Evolutionary conservation across 352 stramenopile genomes (phyloP).

Genomic region (Pseudoperonospora humuli): DNA sequence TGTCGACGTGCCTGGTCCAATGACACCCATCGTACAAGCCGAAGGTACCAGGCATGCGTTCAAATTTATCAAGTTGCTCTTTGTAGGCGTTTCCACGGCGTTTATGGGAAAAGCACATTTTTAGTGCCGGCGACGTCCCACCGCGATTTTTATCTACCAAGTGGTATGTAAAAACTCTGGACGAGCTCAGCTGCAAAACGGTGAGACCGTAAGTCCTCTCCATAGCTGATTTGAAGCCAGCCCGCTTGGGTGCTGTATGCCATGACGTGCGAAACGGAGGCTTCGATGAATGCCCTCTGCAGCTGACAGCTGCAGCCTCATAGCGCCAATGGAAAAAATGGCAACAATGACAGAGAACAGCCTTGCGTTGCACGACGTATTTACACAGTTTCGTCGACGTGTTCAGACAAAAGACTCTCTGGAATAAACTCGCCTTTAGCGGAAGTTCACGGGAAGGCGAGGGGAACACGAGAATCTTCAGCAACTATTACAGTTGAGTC

Average conservation of each 20-base stretch:
- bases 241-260: constrained; percentile 15
- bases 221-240: constrained; percentile 25
- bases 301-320: constrained; percentile 3
- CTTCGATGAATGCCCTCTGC: constrained; percentile 10
- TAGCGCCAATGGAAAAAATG: background rate
- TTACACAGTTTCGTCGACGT: constrained; percentile 6
- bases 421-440: background rate
- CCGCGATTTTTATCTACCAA: constrained; percentile 9
- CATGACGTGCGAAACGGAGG: constrained; percentile 27
- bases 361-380: constrained; percentile 1
- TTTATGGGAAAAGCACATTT: constrained; percentile 8
- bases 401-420: background rate
- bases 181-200: constrained; percentile 19
- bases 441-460: constrained; percentile 7
- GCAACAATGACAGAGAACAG: background rate
- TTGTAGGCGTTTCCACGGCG: background rate
- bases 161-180: constrained; percentile 24
- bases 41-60: background rate
- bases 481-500: constrained; percentile 4
- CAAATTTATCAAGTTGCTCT: background rate
- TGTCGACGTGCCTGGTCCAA: constrained; percentile 10
- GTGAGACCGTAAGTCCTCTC: constrained; percentile 13
- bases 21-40: constrained; percentile 6
- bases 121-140: constrained; percentile 7
- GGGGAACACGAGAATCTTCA: constrained; percentile 10